These are phyloP conservation scores for Boechera retrofracta DNA, from an alignment of 345 rosid species.

Conservation along the genomic window DNA sequence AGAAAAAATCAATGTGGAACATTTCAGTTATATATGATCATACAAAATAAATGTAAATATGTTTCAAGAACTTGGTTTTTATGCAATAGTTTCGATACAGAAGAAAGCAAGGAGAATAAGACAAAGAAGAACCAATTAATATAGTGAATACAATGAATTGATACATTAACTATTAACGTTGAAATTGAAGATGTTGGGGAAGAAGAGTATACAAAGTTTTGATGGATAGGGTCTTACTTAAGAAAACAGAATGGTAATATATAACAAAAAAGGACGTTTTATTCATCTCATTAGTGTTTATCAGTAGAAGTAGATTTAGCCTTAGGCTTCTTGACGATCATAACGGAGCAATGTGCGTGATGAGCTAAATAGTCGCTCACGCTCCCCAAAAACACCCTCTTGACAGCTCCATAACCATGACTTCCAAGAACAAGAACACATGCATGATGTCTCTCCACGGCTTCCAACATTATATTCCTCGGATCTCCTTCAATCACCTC, in stretches of 20 bases:
- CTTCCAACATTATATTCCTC: slow-evolving; percentile 48
- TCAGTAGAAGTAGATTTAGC: slow-evolving; percentile 8
- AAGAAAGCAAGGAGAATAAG: not conserved
- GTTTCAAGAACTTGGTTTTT: not conserved
- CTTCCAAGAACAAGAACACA: slow-evolving; percentile 54
- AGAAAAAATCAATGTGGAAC: not conserved
- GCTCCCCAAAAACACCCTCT: slow-evolving; percentile 47
- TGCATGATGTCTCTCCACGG: slow-evolving; percentile 48
- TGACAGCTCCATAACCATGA: slow-evolving; percentile 54
- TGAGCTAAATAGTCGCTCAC: slow-evolving; percentile 44
- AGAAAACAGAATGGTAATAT: not conserved
- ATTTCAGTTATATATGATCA: not conserved
- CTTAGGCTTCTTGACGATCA: slow-evolving; percentile 44
- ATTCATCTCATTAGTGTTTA: slow-evolving; percentile 13
- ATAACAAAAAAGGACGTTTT: not conserved
- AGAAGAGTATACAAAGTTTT: not conserved
- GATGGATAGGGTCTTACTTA: not conserved
- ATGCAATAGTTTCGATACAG: not conserved
- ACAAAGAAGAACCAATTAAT: not conserved
- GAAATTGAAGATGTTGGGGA: not conserved
- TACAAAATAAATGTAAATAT: not conserved
- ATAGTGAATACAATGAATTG: not conserved
- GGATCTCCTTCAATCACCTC: slow-evolving; percentile 56
- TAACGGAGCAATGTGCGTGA: slow-evolving; percentile 43
- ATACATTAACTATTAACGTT: slow-evolving; percentile 13